A percentile compares a stretch with the other conserved stretches of the same genome.
phyloP scores from a whole-genome alignment of 73 alveolate genomes.

The Stentor coeruleus region DNA sequence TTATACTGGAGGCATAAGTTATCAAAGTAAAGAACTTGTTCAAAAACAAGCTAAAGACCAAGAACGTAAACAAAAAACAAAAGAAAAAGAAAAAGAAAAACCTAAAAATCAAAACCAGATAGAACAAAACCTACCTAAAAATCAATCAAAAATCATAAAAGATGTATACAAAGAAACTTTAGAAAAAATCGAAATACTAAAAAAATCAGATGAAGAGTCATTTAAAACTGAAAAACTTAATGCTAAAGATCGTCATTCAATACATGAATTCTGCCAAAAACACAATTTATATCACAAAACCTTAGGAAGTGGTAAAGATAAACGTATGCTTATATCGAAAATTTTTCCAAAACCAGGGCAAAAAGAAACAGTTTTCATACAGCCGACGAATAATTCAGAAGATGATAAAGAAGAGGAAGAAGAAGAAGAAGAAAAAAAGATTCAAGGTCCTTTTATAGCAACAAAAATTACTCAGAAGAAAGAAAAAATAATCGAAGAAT shows the following conservation, averaged over 20 bases:
- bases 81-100: conserved; percentile 42
- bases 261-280: conserved; percentile 59
- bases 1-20: neutral
- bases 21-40: conserved; percentile 29
- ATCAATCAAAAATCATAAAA: conserved; percentile 34
- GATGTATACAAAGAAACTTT: conserved; percentile 27
- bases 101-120: conserved; percentile 35
- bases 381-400: neutral
- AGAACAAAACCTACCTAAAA: neutral
- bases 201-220: conserved; percentile 26
- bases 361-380: neutral
- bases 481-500: conserved; percentile 21
- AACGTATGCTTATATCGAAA: conserved; percentile 29
- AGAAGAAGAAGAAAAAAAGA: conserved; percentile 14
- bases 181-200: neutral
- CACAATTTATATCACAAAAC: conserved; percentile 50
- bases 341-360: neutral
- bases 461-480: neutral
- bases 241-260: conserved; percentile 49
- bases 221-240: conserved; percentile 35
- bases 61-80: conserved; percentile 41
- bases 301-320: conserved; percentile 39
- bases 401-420: conserved; percentile 33
- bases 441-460: neutral
- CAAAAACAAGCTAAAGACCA: conserved; percentile 47